phyloP scores from a whole-genome alignment of 495 filamentous ascomycete genomes.

The Aspergillus affinis region DNA sequence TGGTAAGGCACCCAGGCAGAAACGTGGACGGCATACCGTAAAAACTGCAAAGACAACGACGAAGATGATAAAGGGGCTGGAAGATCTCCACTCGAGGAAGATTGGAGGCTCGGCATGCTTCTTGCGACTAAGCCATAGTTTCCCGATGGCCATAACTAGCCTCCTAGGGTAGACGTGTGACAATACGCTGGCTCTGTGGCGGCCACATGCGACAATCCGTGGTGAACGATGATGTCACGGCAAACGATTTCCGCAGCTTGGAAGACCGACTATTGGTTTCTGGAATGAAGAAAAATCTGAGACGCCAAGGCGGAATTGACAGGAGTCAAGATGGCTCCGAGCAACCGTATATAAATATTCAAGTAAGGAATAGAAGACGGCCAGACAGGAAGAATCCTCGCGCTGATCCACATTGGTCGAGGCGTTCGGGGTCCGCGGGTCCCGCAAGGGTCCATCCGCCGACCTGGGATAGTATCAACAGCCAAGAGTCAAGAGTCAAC shows the following conservation, averaged over 20 bases:
- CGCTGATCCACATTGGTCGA: too few species aligned
- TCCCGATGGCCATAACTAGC: not conserved
- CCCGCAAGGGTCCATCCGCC: too few species aligned
- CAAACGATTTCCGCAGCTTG: not conserved
- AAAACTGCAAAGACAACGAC: constrained; percentile 56
- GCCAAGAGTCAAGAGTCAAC: too few species aligned
- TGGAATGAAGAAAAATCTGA: not conserved
- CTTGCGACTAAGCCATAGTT: not conserved
- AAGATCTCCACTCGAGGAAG: constrained; percentile 31
- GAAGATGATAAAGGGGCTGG: constrained; percentile 47
- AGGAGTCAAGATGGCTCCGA: not conserved
- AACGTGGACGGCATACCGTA: constrained; percentile 34
- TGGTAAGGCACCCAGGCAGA: not conserved
- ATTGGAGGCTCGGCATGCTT: constrained; percentile 9
- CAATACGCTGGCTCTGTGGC: not conserved
- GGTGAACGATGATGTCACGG: not conserved
- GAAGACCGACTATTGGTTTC: not conserved
- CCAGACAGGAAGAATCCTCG: too few species aligned
- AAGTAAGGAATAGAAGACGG: not conserved
- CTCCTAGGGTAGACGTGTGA: not conserved
- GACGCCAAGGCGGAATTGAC: not conserved
- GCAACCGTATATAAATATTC: not conserved
- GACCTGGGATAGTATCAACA: too few species aligned
- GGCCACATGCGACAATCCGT: not conserved
- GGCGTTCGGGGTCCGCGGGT: too few species aligned